Conservation (phyloP, 2,329 filamentous ascomycete genomes). For the Penicillium rolfsii region DNA sequence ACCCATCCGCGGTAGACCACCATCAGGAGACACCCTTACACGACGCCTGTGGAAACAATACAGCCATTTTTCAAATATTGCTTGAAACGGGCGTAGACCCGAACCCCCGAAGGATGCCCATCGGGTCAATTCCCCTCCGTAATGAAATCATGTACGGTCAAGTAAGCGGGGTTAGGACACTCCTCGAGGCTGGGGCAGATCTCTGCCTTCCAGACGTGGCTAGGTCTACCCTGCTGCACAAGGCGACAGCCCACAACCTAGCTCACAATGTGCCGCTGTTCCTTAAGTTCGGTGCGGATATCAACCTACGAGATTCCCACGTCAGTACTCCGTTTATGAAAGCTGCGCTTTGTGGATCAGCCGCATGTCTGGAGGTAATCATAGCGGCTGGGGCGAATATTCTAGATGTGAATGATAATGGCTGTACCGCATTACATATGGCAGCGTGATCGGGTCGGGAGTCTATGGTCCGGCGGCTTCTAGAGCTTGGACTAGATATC, state of each 20-base stretch:
- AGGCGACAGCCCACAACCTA: not conserved
- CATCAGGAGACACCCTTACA: not conserved
- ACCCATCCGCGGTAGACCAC: not conserved
- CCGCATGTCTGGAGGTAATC: conserved; percentile 53
- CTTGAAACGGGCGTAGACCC: not conserved
- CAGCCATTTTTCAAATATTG: too few relatives aligned
- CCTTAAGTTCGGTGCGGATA: too few relatives aligned
- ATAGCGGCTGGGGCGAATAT: conserved; percentile 44
- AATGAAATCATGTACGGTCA: too few relatives aligned
- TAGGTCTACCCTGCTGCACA: not conserved
- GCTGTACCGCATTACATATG: too few relatives aligned
- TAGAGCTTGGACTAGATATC: too few relatives aligned
- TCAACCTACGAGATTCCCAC: too few relatives aligned
- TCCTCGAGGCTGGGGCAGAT: not conserved
- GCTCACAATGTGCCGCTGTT: not conserved
- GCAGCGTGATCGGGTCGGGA: too few relatives aligned
- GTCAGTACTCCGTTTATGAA: not conserved
- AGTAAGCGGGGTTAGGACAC: not conserved
- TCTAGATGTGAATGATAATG: too few relatives aligned
- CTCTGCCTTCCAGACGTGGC: too few relatives aligned
- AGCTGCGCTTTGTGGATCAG: not conserved
- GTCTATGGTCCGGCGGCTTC: too few relatives aligned
- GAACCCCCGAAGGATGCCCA: not conserved
- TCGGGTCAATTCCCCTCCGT: not conserved
- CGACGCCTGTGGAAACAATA: not conserved